These are phyloP conservation scores for Acorus calamus DNA, from an alignment of 106 monocot genomes.

Conservation along the genomic window DNA sequence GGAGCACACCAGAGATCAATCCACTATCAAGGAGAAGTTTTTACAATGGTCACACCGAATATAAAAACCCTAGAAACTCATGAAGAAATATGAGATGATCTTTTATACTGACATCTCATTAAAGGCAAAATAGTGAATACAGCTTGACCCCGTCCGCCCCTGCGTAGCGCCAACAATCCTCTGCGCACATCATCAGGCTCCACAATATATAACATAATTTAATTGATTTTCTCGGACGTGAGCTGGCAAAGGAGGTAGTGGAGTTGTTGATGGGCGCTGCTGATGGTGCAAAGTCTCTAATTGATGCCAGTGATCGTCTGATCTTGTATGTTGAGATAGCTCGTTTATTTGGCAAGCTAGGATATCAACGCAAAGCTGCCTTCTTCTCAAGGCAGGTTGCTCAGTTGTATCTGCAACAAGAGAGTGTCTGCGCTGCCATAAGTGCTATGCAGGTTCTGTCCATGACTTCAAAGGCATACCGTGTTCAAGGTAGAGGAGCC, in stretches of 20 bases:
- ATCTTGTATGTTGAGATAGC: constrained; percentile 93
- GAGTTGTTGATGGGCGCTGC: constrained; percentile 90
- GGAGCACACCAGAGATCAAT: too few relatives aligned
- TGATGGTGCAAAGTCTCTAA: constrained; percentile 92
- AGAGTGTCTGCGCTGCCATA: constrained; percentile 66
- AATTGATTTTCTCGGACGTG: constrained; percentile 34
- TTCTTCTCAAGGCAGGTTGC: constrained; percentile 97
- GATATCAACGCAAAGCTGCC: constrained; percentile 94
- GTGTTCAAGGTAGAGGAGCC: constrained; percentile 74
- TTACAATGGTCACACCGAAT: too few relatives aligned
- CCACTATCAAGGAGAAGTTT: too few relatives aligned
- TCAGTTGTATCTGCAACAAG: constrained; percentile 88
- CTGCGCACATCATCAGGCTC: too few relatives aligned
- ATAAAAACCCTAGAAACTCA: too few relatives aligned
- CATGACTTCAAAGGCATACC: constrained; percentile 80
- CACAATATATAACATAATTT: too few relatives aligned
- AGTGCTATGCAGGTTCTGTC: constrained; percentile 93
- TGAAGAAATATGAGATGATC: too few relatives aligned
- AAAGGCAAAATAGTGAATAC: too few relatives aligned
- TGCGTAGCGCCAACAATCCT: too few relatives aligned
- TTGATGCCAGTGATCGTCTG: constrained; percentile 89
- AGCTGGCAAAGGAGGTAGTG: constrained; percentile 71
- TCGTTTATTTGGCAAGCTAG: constrained; percentile 81
- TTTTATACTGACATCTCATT: too few relatives aligned
- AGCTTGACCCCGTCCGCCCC: too few relatives aligned